Percentiles rank a stretch among this genome's conserved stretches.
Evolutionary conservation across 345 rosid genomes (phyloP).

Genomic region (Ceriops decandra): DNA sequence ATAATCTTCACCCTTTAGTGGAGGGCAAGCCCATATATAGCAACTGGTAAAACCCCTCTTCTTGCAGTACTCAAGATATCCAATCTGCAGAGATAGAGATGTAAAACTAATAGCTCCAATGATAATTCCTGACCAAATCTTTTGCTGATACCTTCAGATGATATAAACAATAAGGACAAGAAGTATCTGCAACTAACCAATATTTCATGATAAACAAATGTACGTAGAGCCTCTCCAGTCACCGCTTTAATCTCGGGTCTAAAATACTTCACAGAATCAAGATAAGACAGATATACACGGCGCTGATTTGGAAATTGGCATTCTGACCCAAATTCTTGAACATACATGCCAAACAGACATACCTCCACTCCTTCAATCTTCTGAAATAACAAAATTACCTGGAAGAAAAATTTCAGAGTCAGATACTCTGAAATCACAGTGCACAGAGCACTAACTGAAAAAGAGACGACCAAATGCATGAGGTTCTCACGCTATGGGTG

Average conservation of each 20-base stretch:
- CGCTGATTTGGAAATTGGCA: conserved; percentile 89
- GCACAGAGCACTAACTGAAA: no score
- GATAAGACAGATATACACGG: conserved; percentile 92
- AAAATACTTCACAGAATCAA: conserved; percentile 97
- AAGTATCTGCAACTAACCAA: conserved; percentile 41
- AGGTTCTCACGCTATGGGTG: no score
- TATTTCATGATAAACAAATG: conserved; percentile 97
- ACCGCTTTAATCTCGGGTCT: conserved; percentile 89
- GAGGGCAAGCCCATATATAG: conserved; percentile 99
- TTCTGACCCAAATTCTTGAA: conserved; percentile 98
- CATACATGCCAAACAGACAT: conserved; percentile 97
- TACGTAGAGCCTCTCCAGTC: conserved; percentile 94
- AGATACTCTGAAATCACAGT: no score
- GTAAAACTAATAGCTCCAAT: conserved; percentile 8
- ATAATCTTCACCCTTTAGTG: conserved; percentile 98
- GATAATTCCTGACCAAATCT: neutral
- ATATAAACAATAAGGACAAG: neutral
- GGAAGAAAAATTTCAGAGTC: conserved; percentile 30
- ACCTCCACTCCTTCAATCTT: conserved; percentile 99
- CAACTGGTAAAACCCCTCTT: conserved; percentile 97
- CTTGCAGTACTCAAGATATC: conserved; percentile 98
- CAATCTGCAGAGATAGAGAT: conserved; percentile 57
- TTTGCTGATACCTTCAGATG: neutral
- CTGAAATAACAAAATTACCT: conserved; percentile 93
- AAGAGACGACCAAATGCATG: no score